Evolutionary conservation across 2,329 filamentous ascomycete genomes (phyloP).

Genomic region (Fusarium sp.): DNA sequence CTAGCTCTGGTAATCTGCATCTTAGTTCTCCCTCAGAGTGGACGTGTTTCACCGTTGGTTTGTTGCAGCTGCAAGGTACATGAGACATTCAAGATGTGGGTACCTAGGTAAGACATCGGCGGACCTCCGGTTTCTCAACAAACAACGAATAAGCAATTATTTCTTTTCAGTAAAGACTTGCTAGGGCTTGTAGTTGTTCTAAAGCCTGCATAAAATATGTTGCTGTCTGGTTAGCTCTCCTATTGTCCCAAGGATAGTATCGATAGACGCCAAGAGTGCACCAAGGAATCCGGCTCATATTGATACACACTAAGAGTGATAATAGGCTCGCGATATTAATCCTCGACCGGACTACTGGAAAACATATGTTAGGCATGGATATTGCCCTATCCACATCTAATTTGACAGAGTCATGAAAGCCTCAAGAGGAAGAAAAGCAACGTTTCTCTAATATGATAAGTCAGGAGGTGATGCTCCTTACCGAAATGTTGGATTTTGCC

Average conservation of each 20-base stretch:
- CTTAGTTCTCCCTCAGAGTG: conserved; percentile 19
- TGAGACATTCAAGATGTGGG: conserved; percentile 23
- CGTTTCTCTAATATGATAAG: neutral
- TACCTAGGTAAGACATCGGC: neutral
- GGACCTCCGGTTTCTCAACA: neutral
- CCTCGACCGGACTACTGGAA: neutral
- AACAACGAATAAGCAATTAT: neutral
- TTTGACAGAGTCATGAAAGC: conserved; percentile 1
- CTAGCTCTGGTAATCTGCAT: neutral
- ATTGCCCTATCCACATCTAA: conserved; percentile 3
- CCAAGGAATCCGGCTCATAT: neutral
- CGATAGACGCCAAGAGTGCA: neutral
- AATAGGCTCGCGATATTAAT: neutral
- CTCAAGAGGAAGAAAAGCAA: neutral
- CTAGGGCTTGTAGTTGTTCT: neutral
- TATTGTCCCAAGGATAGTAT: neutral
- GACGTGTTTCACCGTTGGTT: conserved; percentile 28
- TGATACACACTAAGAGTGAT: neutral
- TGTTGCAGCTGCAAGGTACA: conserved; percentile 33
- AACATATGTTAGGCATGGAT: neutral
- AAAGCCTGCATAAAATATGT: neutral
- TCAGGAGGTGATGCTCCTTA: neutral
- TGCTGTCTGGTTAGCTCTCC: neutral
- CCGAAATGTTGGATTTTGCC: neutral
- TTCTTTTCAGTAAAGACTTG: neutral